Percentiles rank a stretch among this genome's conserved stretches.
Evolutionary conservation across 805 yeast genomes (phyloP).

Genomic region (Zygotorulaspora chibaensis): DNA sequence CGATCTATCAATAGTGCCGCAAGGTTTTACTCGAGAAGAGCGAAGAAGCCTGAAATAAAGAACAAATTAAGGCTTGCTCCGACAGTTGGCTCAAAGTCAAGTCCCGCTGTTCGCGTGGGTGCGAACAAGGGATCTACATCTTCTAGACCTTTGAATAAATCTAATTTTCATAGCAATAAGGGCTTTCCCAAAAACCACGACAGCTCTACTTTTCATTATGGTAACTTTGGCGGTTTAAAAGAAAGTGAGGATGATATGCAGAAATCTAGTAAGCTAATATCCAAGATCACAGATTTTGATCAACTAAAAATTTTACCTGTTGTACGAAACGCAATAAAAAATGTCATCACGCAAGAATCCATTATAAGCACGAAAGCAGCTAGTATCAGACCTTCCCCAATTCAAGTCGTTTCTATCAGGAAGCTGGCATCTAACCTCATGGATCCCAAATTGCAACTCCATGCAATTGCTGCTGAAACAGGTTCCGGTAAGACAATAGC

Average conservation of each 20-base stretch:
- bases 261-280: constrained; percentile 39
- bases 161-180: background rate
- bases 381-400: constrained; percentile 59
- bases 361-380: constrained; percentile 30
- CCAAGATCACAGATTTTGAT: constrained; percentile 59
- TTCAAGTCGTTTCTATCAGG: constrained; percentile 71
- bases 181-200: background rate
- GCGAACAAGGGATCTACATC: no score
- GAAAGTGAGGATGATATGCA: constrained; percentile 37
- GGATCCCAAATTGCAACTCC: constrained; percentile 48
- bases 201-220: constrained; percentile 36
- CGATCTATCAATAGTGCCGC: constrained; percentile 2
- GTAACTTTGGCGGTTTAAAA: constrained; percentile 46
- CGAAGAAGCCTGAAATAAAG: background rate
- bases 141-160: no score
- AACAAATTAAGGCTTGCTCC: constrained; percentile 10
- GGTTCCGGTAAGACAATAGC: constrained; percentile 98
- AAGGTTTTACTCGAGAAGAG: constrained; percentile 1
- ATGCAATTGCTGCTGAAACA: constrained; percentile 90
- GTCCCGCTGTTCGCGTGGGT: no score
- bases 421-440: constrained; percentile 31
- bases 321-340: constrained; percentile 56
- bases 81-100: constrained; percentile 4
- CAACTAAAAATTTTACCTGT: constrained; percentile 62
- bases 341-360: constrained; percentile 48